Percentiles rank a stretch among this genome's conserved stretches.
These are phyloP conservation scores for Tuber calosporum DNA, from an alignment of 495 filamentous ascomycete species.

Conservation along the genomic window DNA sequence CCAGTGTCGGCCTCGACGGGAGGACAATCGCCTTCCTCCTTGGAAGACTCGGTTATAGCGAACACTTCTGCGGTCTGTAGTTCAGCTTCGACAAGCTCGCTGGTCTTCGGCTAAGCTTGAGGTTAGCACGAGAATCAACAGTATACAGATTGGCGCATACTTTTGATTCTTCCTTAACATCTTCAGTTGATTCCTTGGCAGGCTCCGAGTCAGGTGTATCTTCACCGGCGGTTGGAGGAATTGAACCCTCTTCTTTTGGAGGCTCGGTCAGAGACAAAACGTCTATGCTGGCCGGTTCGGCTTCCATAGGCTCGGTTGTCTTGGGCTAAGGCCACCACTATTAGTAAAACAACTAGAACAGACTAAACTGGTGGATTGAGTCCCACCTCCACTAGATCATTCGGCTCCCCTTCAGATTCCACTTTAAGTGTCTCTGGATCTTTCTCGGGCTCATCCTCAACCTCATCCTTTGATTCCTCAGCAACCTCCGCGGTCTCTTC, in stretches of 20 bases:
- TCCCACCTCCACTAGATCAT: constrained; percentile 4
- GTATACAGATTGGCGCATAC: not conserved
- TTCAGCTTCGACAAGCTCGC: constrained; percentile 6
- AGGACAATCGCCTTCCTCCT: not conserved
- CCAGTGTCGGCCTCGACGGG: not conserved
- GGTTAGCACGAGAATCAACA: constrained; percentile 7
- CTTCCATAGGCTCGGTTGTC: constrained; percentile 2
- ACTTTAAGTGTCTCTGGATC: constrained; percentile 11
- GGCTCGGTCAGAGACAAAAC: not conserved
- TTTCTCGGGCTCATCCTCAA: constrained; percentile 29
- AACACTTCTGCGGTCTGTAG: not conserved
- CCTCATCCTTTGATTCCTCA: constrained; percentile 2
- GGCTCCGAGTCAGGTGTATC: not conserved
- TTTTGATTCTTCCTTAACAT: constrained; percentile 5
- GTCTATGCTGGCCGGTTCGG: not conserved
- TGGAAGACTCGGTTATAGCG: not conserved
- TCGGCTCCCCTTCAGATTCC: not conserved
- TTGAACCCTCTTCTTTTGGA: not conserved
- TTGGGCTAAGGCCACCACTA: constrained; percentile 3
- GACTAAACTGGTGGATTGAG: not conserved
- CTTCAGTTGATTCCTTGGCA: not conserved
- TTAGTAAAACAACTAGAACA: constrained; percentile 6
- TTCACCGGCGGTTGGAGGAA: not conserved
- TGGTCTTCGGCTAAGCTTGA: constrained; percentile 1
- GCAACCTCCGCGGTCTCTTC: not conserved